These are phyloP conservation scores for Hypsizygus ulmarius DNA, from an alignment of 1,284 basidiomycete genomes.

Conservation along the genomic window DNA sequence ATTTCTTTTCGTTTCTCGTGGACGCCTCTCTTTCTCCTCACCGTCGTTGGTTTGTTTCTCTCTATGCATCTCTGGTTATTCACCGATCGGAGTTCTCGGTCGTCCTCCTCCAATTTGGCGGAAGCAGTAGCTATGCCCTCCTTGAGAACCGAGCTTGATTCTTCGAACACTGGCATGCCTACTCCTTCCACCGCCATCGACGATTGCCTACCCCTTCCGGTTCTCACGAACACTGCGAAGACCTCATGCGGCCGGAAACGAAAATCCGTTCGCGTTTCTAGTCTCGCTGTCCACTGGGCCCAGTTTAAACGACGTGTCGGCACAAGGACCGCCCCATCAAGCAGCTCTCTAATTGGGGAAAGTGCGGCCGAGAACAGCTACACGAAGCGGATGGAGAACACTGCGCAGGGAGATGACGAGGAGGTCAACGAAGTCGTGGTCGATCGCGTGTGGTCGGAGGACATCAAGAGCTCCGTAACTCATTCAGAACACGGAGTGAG, in stretches of 20 bases:
- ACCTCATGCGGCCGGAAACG: slow-evolving; percentile 19
- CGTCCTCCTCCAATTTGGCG: slow-evolving; percentile 25
- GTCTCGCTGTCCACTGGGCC: slow-evolving; percentile 32
- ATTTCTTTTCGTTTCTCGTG: background rate
- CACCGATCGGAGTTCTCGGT: slow-evolving; percentile 10
- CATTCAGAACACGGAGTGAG: slow-evolving; percentile 49
- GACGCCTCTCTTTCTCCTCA: background rate
- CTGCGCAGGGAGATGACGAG: slow-evolving; percentile 26
- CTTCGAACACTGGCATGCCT: slow-evolving; percentile 22
- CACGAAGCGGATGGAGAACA: slow-evolving; percentile 22
- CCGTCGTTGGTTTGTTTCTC: slow-evolving; percentile 5
- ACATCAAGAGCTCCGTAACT: slow-evolving; percentile 47
- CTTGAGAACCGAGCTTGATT: slow-evolving; percentile 19
- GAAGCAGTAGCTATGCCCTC: slow-evolving; percentile 22
- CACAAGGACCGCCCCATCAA: slow-evolving; percentile 39
- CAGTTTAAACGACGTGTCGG: slow-evolving; percentile 38
- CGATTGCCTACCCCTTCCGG: slow-evolving; percentile 26
- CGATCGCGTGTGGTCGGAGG: slow-evolving; percentile 63
- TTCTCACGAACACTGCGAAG: slow-evolving; percentile 19
- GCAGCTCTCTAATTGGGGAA: slow-evolving; percentile 35
- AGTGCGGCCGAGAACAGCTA: slow-evolving; percentile 42
- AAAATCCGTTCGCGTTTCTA: slow-evolving; percentile 26
- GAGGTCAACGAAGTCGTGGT: slow-evolving; percentile 70
- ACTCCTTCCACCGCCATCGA: slow-evolving; percentile 28
- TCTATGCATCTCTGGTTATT: slow-evolving; percentile 23